A percentile compares a stretch with the other conserved stretches of the same genome.
These are phyloP conservation scores for Yarrowia bubula DNA, from an alignment of 805 yeast species.

Conservation along the genomic window DNA sequence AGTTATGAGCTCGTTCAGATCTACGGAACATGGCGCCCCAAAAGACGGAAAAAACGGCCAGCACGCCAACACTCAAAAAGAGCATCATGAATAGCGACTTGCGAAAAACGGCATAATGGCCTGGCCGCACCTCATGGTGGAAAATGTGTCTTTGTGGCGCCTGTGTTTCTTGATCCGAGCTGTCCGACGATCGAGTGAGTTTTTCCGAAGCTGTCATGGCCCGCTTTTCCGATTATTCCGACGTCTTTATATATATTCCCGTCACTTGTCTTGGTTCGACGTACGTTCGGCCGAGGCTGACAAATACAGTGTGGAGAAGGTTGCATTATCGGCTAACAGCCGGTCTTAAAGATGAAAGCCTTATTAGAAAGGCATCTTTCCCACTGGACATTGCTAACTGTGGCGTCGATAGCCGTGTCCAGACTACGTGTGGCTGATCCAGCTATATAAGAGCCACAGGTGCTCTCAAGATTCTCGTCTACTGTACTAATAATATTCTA, in stretches of 20 bases:
- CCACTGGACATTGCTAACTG: neutral
- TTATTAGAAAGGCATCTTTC: neutral
- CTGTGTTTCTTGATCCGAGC: neutral
- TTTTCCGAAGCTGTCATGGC: neutral
- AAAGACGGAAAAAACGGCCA: constrained; percentile 46
- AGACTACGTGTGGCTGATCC: no score
- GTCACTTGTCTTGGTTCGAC: neutral
- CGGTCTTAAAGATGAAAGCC: neutral
- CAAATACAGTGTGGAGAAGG: constrained; percentile 4
- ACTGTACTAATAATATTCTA: no score
- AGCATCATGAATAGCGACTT: neutral
- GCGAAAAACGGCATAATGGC: neutral
- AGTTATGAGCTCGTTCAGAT: constrained; percentile 38
- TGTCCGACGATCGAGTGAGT: neutral
- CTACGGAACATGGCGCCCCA: constrained; percentile 50
- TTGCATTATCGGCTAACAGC: constrained; percentile 1
- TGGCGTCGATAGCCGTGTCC: neutral
- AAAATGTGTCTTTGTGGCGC: neutral
- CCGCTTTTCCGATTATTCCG: neutral
- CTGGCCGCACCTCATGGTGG: neutral
- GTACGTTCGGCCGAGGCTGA: constrained; percentile 12
- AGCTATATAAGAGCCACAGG: no score
- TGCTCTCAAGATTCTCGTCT: no score
- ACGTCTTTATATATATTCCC: neutral
- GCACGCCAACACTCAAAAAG: neutral